Evolutionary conservation across 768 basidiomycete species (phyloP).

Genomic region (Auriscalpium vulgare): DNA sequence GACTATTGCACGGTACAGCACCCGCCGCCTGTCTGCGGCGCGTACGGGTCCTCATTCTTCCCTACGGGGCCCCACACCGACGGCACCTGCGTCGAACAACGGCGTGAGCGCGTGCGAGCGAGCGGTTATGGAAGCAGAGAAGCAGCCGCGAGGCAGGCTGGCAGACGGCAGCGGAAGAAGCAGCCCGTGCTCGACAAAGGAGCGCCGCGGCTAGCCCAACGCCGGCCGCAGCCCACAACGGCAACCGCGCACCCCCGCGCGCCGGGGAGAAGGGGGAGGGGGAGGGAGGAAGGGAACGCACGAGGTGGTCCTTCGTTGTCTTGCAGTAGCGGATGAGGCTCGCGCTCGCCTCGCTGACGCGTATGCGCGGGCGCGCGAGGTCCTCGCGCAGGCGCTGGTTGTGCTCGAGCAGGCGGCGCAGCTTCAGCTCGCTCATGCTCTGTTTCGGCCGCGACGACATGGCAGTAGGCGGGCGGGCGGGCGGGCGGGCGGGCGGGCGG

Average conservation of each 20-base stretch:
- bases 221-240: too few relatives aligned
- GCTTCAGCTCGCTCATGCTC: constrained; percentile 77
- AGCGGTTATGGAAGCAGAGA: background rate
- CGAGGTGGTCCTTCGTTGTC: constrained; percentile 63
- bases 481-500: background rate
- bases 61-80: constrained; percentile 95
- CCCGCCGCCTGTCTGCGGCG: constrained; percentile 33
- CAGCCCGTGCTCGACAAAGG: too few relatives aligned
- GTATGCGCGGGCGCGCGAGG: constrained; percentile 59
- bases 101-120: background rate
- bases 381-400: constrained; percentile 69
- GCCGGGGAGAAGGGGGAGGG: background rate
- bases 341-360: constrained; percentile 65
- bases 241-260: too few relatives aligned
- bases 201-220: too few relatives aligned
- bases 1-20: constrained; percentile 3
- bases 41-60: constrained; percentile 89
- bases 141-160: background rate
- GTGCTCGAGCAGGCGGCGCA: constrained; percentile 67
- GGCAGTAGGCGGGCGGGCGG: constrained; percentile 6
- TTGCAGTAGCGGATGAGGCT: constrained; percentile 71
- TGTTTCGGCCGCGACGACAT: constrained; percentile 63
- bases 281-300: constrained; percentile 22
- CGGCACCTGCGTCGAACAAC: constrained; percentile 52
- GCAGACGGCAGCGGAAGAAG: background rate